Evolutionary conservation across 2,329 filamentous ascomycete genomes (phyloP).

Genomic region (Graphilbum ipis-grandicollis): DNA sequence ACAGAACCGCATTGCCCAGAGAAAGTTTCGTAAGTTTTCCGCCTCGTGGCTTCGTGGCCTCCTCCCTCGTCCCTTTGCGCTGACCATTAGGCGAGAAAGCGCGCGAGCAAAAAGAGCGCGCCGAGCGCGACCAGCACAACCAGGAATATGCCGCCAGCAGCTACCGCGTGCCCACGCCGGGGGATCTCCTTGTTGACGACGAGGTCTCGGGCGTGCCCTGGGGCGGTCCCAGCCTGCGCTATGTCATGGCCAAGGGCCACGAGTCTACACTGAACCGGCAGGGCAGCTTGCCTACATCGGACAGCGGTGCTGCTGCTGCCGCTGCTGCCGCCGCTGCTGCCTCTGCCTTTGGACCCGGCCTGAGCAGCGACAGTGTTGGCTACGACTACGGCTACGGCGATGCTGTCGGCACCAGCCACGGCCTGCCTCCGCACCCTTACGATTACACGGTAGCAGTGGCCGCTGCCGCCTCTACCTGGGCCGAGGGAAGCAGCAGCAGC

Average conservation of each 20-base stretch:
- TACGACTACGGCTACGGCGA: slow-evolving; percentile 1
- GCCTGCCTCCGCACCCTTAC: no score
- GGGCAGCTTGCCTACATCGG: slow-evolving; percentile 20
- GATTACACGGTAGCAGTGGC: no score
- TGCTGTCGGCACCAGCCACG: no score
- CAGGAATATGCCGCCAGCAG: slow-evolving; percentile 43
- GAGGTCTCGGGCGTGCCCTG: slow-evolving; percentile 51
- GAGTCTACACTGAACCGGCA: slow-evolving; percentile 27
- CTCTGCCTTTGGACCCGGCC: background rate
- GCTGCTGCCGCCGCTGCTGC: slow-evolving; percentile 15
- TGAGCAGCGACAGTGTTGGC: background rate
- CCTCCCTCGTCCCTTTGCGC: background rate
- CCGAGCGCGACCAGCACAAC: slow-evolving; percentile 46
- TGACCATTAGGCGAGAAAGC: slow-evolving; percentile 49
- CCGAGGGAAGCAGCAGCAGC: background rate
- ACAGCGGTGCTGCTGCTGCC: slow-evolving; percentile 8
- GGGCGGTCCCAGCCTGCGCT: slow-evolving; percentile 49
- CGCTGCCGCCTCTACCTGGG: no score
- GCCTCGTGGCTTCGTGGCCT: background rate
- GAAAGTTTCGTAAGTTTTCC: slow-evolving; percentile 48
- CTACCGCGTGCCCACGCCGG: slow-evolving; percentile 42
- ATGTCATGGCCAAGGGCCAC: slow-evolving; percentile 32
- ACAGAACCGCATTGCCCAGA: slow-evolving; percentile 59
- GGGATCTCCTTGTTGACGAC: slow-evolving; percentile 32
- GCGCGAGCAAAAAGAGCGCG: slow-evolving; percentile 48